A percentile compares a stretch with the other conserved stretches of the same genome.
Conservation (phyloP, 441 rosid genomes). For the Mallotus repandus region DNA sequence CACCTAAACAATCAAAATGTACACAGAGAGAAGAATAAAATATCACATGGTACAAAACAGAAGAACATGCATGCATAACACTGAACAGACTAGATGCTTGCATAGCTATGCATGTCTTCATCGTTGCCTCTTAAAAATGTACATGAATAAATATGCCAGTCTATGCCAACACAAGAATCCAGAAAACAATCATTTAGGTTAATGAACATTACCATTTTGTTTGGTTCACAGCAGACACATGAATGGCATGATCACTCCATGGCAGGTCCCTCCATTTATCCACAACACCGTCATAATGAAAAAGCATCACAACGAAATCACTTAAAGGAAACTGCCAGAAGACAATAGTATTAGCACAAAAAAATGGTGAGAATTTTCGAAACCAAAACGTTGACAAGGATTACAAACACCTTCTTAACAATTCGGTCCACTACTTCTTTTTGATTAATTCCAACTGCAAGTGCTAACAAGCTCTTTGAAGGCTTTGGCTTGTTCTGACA, state of each 20-base stretch:
- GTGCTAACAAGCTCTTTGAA: slow-evolving; percentile 57
- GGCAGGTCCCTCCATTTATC: slow-evolving; percentile 70
- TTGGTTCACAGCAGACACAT: slow-evolving; percentile 76
- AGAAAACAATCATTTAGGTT: neutral
- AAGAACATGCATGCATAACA: neutral
- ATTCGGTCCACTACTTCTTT: slow-evolving; percentile 66
- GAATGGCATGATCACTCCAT: slow-evolving; percentile 73
- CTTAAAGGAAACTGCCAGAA: slow-evolving; percentile 39
- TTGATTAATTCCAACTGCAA: slow-evolving; percentile 84
- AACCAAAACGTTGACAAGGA: slow-evolving; percentile 6
- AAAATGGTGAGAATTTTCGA: neutral
- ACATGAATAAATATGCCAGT: neutral
- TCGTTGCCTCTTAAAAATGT: neutral
- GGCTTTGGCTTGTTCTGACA: slow-evolving; percentile 43
- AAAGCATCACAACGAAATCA: slow-evolving; percentile 72
- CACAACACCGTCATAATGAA: slow-evolving; percentile 80
- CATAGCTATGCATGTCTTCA: neutral
- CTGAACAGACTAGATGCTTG: neutral
- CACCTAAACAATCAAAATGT: slow-evolving; percentile 31
- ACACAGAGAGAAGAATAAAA: neutral
- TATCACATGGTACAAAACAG: neutral
- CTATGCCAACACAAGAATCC: neutral
- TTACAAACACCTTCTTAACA: slow-evolving; percentile 56
- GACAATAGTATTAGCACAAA: neutral
- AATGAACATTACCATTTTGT: slow-evolving; percentile 71